Base-by-base conservation (phyloP, 306 rosid genomes). In the Pterocarpus macrocarpus region DNA sequence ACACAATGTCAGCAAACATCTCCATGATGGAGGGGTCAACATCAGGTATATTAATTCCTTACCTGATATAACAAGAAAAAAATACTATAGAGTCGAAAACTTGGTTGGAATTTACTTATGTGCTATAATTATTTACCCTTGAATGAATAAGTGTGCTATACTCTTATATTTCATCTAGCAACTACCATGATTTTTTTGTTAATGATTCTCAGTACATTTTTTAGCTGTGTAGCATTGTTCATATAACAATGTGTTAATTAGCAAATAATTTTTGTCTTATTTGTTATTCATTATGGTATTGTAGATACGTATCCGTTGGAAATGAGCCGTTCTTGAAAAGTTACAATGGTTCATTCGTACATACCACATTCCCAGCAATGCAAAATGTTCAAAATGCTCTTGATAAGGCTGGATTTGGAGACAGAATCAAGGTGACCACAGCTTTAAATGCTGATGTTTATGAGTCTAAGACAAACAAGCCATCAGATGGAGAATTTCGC, bases 381-480 rank as follows among this genome's bases (percentile, higher is more conserved):
- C 2, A 83, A 77, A 89, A 95, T 68, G 69, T 95, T 76, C 97
- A 93, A 22, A 87, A 75, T 59, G 97, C 99, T 35, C 4, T 93
- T 13, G 64, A 84, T 34, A 87, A 81, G 22, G 88, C 92, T 17
- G 95, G 97, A 16, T 34, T 50, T 1, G 92, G 88, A 32, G 71
- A 76, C 75, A 81, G 78, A 83, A 56, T 95, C 64, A 95, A 93
- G 59, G 94, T 86, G 50, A 85, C 93, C 0, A 67, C 89, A 0
- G 96, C 99, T 7, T 84, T 90, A 41, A 93, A 95, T 64, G 97
- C 95, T 4, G 99, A 93, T 74, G 97, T 93, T 2, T 95, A 93
- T 5, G 90, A 88, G 3, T 87, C 99, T 0, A 0, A 1, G 1
- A 71, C 97, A 43, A 13, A 82, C 71, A 88, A 73, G 8, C 99